Evolutionary conservation across 495 filamentous ascomycete species (phyloP).

Genomic region (Sabuloglossum arenarium): DNA sequence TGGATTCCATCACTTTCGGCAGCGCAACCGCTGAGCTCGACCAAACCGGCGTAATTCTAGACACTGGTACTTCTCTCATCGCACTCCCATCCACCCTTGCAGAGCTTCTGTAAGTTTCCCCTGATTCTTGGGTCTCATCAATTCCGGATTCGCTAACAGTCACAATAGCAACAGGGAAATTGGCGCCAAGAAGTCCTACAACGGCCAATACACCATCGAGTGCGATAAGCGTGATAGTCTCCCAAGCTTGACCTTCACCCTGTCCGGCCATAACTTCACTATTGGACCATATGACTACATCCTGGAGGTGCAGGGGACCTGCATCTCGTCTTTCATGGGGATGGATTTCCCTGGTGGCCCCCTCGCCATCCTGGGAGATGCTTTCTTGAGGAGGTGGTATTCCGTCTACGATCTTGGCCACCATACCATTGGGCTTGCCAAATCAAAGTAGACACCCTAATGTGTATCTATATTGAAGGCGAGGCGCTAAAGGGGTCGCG

Average conservation of each 20-base stretch:
- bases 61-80: slow-evolving; percentile 97
- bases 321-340: slow-evolving; percentile 93
- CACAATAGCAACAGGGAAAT: slow-evolving; percentile 66
- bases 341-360: slow-evolving; percentile 95
- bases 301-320: slow-evolving; percentile 83
- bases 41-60: slow-evolving; percentile 85
- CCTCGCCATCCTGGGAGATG: slow-evolving; percentile 88
- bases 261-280: slow-evolving; percentile 76
- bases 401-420: slow-evolving; percentile 86
- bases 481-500: neutral
- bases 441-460: slow-evolving; percentile 35
- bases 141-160: slow-evolving; percentile 6
- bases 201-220: slow-evolving; percentile 86
- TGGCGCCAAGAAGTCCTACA: slow-evolving; percentile 89
- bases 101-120: slow-evolving; percentile 54
- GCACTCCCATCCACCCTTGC: slow-evolving; percentile 81
- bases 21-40: slow-evolving; percentile 68
- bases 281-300: slow-evolving; percentile 86
- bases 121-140: neutral
- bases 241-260: slow-evolving; percentile 73
- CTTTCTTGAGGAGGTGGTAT: slow-evolving; percentile 95
- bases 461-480: neutral
- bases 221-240: slow-evolving; percentile 65
- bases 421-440: slow-evolving; percentile 68
- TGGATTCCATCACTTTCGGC: slow-evolving; percentile 79